phyloP scores from a whole-genome alignment of 208 protist species.

The Acanthamoeba lenticulata region DNA sequence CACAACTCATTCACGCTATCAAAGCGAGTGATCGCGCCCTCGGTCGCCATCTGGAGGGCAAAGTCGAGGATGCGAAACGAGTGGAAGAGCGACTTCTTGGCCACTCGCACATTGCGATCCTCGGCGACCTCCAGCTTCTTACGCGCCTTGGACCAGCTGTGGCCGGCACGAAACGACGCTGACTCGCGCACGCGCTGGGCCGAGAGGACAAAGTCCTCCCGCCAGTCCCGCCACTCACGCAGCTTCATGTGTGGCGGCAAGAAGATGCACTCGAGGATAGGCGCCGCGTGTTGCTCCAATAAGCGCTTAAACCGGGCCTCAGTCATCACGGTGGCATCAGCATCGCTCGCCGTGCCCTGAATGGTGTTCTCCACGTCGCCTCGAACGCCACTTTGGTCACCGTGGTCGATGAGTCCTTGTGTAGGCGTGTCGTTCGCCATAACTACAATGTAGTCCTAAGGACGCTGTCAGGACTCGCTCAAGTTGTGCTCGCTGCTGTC shows the following conservation, averaged over 20 bases:
- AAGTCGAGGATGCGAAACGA: conserved; percentile 54
- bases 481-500: too few relatives aligned
- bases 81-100: conserved; percentile 59
- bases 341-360: background rate
- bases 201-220: background rate
- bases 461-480: too few relatives aligned
- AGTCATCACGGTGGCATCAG: conserved; percentile 32
- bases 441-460: background rate
- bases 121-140: conserved; percentile 7
- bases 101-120: conserved; percentile 11
- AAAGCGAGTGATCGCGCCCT: conserved; percentile 21
- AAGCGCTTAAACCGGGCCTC: background rate
- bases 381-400: background rate
- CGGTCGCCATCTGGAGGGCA: background rate
- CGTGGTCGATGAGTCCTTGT: background rate
- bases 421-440: background rate
- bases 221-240: background rate
- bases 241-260: conserved; percentile 51
- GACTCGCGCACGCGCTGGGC: background rate
- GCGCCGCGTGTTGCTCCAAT: background rate
- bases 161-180: background rate
- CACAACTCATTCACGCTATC: background rate
- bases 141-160: conserved; percentile 44
- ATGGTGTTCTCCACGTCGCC: conserved; percentile 20
- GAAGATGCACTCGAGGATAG: conserved; percentile 44